phyloP scores from a whole-genome alignment of 768 basidiomycete genomes.

The Coprinopsis cinerea region DNA sequence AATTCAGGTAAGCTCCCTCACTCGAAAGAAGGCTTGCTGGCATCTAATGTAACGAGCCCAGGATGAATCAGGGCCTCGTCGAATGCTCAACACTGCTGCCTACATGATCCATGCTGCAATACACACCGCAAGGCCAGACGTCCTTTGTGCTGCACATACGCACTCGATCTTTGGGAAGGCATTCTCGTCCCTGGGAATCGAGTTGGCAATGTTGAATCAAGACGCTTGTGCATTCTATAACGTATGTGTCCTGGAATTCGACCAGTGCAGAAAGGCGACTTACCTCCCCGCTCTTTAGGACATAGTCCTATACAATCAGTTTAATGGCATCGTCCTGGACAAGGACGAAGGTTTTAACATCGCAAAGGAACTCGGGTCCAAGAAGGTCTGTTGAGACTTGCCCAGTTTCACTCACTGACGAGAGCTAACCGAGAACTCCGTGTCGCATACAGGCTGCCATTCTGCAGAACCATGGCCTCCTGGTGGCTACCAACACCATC shows the following conservation, averaged over 20 bases:
- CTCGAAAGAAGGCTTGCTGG: background rate
- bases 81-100: conserved; percentile 27
- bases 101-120: conserved; percentile 38
- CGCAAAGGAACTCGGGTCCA: conserved; percentile 33
- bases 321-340: conserved; percentile 43
- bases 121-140: conserved; percentile 43
- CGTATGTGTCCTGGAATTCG: conserved; percentile 12
- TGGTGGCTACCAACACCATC: conserved; percentile 33
- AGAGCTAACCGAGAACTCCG: too few species aligned
- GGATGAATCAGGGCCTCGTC: conserved; percentile 25
- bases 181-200: conserved; percentile 39
- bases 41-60: conserved; percentile 6
- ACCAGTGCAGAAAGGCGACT: too few species aligned
- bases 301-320: conserved; percentile 37
- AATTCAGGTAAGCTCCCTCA: conserved; percentile 17
- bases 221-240: conserved; percentile 40
- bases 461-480: conserved; percentile 38
- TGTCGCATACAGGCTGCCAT: conserved; percentile 36
- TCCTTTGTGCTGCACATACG: conserved; percentile 41
- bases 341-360: conserved; percentile 40
- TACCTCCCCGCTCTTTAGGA: conserved; percentile 20
- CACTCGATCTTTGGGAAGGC: conserved; percentile 45
- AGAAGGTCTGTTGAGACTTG: conserved; percentile 20
- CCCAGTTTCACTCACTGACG: too few species aligned
- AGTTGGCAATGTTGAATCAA: conserved; percentile 38